Base-by-base conservation (phyloP, 1,284 basidiomycete genomes). In the Ganoderma sp. region DNA sequence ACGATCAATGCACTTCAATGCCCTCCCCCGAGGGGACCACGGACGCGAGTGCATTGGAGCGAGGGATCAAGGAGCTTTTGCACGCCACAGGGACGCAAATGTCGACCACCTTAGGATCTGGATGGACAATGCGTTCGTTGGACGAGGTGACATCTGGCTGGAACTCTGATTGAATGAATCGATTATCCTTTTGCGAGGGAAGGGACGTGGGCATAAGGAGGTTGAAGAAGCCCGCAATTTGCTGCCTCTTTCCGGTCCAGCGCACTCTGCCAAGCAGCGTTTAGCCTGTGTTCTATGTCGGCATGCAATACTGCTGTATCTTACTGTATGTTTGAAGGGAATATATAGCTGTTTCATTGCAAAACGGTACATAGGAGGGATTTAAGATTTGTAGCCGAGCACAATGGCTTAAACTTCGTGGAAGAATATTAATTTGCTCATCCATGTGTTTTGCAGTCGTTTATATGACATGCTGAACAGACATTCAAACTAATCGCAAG, bases 51-150 rank as follows among this genome's bases (percentile, higher is more conserved):
- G 76, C 78, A 17, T 78, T 92, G 58, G 87, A 90, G 69, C 75
- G 82, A 65, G 91, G 88, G 3, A 89, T 93, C 71, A 88, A 84
- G 73, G 87, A 90, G 72, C 88, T 92, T 19, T 73, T 91, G 71
- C 88, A 90, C 73, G 83, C 84, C 1, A 87, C 90, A 0, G 91
- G 91, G 5, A 87, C 85, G 1, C 89, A 87, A 75, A 85, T 92
- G 85, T 88, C 87, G 25, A 87, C 88, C 5, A 82, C 85, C 10
- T 78, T 90, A 43, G 90, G 88, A 1, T 84, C 87, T 0, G 90
- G 89, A 7, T 92, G 90, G 90, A 86, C 86, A 22, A 83, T 87
- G 25, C 81, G 85, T 63, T 89, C 87, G 10, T 74, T 92, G 69
- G 86, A 90, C 71, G 89, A 90, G 67, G 82, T 91, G 42, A 81